Evolutionary conservation across 1,284 basidiomycete species (phyloP), one percentile per base, ranked within the genome.

Genomic region (Melanopsichium pennsylvanicum): DNA sequence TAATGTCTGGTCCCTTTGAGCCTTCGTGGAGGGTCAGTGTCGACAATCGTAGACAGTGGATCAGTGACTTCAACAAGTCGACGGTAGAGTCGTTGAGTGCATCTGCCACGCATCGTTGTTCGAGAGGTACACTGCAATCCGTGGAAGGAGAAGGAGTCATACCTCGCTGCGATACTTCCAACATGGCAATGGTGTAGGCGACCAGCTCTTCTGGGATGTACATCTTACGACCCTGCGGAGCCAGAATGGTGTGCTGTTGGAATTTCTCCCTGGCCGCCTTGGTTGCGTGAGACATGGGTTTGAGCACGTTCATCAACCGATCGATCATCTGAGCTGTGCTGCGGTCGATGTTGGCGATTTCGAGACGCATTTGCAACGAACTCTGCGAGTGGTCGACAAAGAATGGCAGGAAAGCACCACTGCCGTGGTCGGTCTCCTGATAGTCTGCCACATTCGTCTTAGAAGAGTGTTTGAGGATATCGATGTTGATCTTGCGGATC

Each of bases 401-500:
- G 49, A 73, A 80, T 4, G 76, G 64, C 31, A 72, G 21, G 57
- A 81, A 81, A n/a, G 74, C 72, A 16, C 79, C 79, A 22, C 71
- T 74, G 46, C 79, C 79, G 35, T 72, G 51, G 22, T 74, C 68
- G 5, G 54, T 67, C 59, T 78, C 72, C 43, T 74, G 75, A 37
- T 69, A 67, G 22, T 74, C 66, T 22, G 52, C 56, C n/a, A 67
- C 57, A 18, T 61, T 52, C 13, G 64, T 63, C 61, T 62, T 64
- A 25, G 74, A 63, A 3, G 76, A 74, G 35, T 71, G 61, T 47
- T 79, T 80, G 38, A 81, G 61, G 34, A 81, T 80, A 32, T 79
- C 75, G 43, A 81, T 81, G 70, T 80, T 80, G 68, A 80, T 76
- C 62, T 74, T 76, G 36, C 79, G 72, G 29, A 81, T 67, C 79